A percentile compares a stretch with the other conserved stretches of the same genome.
Evolutionary conservation across 192 early-diverging fungal species (phyloP).

Genomic region (Coemansia sp.): DNA sequence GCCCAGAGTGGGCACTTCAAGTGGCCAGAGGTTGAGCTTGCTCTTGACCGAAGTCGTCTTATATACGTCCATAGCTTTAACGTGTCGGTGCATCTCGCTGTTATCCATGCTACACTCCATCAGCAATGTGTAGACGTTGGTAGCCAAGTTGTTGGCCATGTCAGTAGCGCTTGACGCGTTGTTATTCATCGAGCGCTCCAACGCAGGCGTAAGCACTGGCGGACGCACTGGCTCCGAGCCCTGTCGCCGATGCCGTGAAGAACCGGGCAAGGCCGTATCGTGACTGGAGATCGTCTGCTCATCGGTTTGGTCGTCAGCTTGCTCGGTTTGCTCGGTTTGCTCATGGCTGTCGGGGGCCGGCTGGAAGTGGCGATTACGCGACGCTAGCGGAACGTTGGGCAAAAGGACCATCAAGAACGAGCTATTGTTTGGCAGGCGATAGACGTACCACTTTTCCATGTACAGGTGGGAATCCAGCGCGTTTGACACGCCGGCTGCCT

Average conservation of each 20-base stretch:
- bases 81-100: constrained; percentile 45
- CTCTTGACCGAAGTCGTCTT: constrained; percentile 11
- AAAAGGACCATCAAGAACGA: constrained; percentile 55
- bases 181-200: constrained; percentile 39
- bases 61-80: constrained; percentile 22
- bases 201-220: constrained; percentile 38
- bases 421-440: constrained; percentile 50
- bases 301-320: background rate
- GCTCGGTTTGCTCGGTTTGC: background rate
- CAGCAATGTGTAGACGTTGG: constrained; percentile 46
- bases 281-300: background rate
- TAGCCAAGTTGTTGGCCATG: constrained; percentile 7
- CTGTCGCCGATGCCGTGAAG: constrained; percentile 12
- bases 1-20: constrained; percentile 20
- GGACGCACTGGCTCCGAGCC: constrained; percentile 36
- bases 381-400: constrained; percentile 46
- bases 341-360: background rate
- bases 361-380: constrained; percentile 22
- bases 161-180: background rate
- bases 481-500: constrained; percentile 44
- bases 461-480: constrained; percentile 51
- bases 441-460: constrained; percentile 57
- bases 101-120: constrained; percentile 59
- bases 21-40: constrained; percentile 41
- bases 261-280: background rate